Evolutionary conservation across 169 alveolate genomes (phyloP), one percentile per base, ranked within the genome.

Genomic region (Cryptosporidium felis): DNA sequence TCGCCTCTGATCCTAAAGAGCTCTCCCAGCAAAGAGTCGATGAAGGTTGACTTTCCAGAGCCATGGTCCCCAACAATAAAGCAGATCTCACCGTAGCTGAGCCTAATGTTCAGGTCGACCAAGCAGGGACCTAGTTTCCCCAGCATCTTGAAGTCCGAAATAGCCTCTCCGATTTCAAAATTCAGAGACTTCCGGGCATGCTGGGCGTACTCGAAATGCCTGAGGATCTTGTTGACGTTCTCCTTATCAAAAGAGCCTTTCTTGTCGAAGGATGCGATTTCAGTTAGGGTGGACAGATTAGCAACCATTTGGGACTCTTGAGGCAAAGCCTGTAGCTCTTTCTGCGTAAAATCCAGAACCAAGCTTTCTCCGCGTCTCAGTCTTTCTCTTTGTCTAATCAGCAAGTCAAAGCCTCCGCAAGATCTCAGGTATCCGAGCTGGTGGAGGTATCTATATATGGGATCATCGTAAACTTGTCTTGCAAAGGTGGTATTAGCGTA

Each of bases 1-100:
- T 53, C 67, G 10, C 85, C 85, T 18, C 59, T 53, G 28, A 74
- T 74, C 23, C 85, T 30, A 41, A 53, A 74, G 34, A 74, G 26
- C 12, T 56, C 67, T 0, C 85, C 85, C 23, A 74, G 36, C 36
- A 74, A 53, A 26, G 85, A 26, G n/a, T 74, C 66, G 36, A 74
- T 53, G 9, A 74, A 74, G 0, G 60, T 74, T 32, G 74, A 53
- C 42, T 74, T 74, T 3, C 85, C 85, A 47, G 74, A 10, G 12
- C 67, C 85, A 40, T 49, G 74, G 26, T 74, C 74, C 16, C 85
- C 85, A 32, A 74, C 28, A 51, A 74, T 74, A 40, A 74, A 53
- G 46, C 85, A 49, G 9, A 74, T 74, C 23, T 74, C 74, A 18
- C 85, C 85, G 10, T 74, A 74, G 2, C 23, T 18, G 9, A 74